These are phyloP conservation scores for Apiospora hydei DNA, from an alignment of 2,329 filamentous ascomycete genomes.

Conservation along the genomic window DNA sequence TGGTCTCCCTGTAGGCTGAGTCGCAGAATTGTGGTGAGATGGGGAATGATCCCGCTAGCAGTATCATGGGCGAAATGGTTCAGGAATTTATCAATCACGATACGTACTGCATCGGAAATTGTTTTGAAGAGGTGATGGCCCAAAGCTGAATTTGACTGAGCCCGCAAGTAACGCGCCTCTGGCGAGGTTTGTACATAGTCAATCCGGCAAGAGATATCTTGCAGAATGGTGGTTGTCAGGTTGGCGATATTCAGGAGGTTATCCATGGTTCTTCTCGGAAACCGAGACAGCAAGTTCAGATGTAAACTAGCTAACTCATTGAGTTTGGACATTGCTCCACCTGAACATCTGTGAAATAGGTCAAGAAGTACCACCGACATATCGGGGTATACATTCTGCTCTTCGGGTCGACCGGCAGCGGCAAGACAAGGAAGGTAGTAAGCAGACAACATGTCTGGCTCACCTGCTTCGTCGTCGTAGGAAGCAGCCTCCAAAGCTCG, in stretches of 20 bases:
- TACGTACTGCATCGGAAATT: constrained; percentile 51
- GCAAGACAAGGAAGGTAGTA: constrained; percentile 55
- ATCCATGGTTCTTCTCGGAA: constrained; percentile 55
- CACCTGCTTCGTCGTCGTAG: constrained; percentile 39
- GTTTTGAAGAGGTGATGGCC: constrained; percentile 53
- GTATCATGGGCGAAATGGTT: constrained; percentile 58
- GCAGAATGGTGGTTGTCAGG: constrained; percentile 35
- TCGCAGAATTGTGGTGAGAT: constrained; percentile 54
- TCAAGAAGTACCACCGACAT: constrained; percentile 52
- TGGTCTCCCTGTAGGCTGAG: constrained; percentile 48
- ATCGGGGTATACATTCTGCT: constrained; percentile 40
- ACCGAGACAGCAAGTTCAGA: constrained; percentile 49
- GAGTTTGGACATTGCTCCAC: constrained; percentile 53
- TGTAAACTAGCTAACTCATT: constrained; percentile 51
- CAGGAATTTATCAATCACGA: constrained; percentile 62
- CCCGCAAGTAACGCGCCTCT: constrained; percentile 32
- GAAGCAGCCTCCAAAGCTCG: constrained; percentile 40
- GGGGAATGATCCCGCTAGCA: constrained; percentile 47
- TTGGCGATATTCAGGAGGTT: constrained; percentile 46
- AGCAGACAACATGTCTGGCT: constrained; percentile 51
- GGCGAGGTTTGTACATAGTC: background rate
- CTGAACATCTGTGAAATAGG: constrained; percentile 49
- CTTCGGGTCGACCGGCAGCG: constrained; percentile 46
- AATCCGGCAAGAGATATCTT: constrained; percentile 27
- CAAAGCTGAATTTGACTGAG: constrained; percentile 45